These are phyloP conservation scores for Fusarium udum DNA, from an alignment of 2,329 filamentous ascomycete species.

Conservation along the genomic window DNA sequence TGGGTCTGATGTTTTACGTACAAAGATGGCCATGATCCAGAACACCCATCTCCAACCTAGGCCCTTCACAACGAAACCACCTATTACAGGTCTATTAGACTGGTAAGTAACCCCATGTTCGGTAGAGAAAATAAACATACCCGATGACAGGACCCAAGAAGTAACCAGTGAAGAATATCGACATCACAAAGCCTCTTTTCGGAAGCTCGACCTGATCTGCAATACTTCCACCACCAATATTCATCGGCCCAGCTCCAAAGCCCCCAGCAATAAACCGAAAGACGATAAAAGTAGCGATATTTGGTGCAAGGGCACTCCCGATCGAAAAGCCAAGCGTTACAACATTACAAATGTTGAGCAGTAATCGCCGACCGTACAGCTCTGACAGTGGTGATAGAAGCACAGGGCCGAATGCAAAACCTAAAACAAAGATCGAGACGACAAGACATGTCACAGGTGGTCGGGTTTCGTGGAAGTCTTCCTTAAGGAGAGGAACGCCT, in stretches of 20 bases:
- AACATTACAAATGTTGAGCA: constrained; percentile 9
- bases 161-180: constrained; percentile 11
- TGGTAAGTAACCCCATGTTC: not conserved
- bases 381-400: constrained; percentile 10
- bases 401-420: constrained; percentile 9
- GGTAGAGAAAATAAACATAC: not conserved
- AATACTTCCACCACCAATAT: constrained; percentile 11
- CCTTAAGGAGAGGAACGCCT: constrained; percentile 8
- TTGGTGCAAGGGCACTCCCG: not conserved
- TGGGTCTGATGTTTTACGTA: not conserved
- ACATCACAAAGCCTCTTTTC: constrained; percentile 10
- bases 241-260: constrained; percentile 12
- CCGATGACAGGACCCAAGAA: constrained; percentile 9
- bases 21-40: constrained; percentile 17
- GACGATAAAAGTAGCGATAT: not conserved
- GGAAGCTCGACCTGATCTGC: not conserved
- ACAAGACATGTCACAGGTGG: constrained; percentile 26
- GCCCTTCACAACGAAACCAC: constrained; percentile 1
- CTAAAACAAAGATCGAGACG: constrained; percentile 11
- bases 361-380: constrained; percentile 4
- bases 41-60: constrained; percentile 18
- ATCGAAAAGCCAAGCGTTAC: constrained; percentile 5
- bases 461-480: constrained; percentile 1
- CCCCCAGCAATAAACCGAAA: constrained; percentile 9
- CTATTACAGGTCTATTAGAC: not conserved